Evolutionary conservation across 768 basidiomycete species (phyloP), one percentile per base, ranked within the genome.

Genomic region (Amanita phalloides): DNA sequence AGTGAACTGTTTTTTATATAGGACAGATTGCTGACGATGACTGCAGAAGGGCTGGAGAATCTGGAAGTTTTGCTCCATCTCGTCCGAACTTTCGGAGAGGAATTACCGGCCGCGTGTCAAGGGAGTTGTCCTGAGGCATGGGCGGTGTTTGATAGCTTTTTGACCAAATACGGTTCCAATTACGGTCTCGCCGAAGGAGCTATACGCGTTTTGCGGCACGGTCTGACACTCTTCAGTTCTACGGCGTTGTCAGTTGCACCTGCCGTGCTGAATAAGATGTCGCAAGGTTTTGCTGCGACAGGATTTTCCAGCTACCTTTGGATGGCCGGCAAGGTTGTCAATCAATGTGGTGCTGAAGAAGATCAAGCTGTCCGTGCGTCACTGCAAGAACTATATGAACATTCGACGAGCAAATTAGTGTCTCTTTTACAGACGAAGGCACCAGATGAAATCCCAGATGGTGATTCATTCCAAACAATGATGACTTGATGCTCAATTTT

Each of bases 1-100:
- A 64, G 86, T 68, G 46, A 33, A 37, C 10, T 7, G n/a, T 47
- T 23, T 9, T 53, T 8, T 26, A 42, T 17, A 9, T 21, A 28
- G 17, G 36, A 4, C 10, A 49, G 21, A 49, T 37, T n/a, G 43
- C 17, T 53, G 47, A 10, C 43, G 52, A 28, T 54, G 17, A 28
- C 42, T 42, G 0, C 54, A 92, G 94, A 90, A 65, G 82, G 82
- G 2, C 71, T 99, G 23, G 95, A 98, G 62, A 94, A 92, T 60
- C 69, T 99, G 32, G 93, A 97, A 64, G 78, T 82, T n/a, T 93
- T 95, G 82, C 72, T 99, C 14, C 75, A 78, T 52, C 81, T 94
- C 49, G 78, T 98, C 46, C 78, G 81, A 25, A 78, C 82, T 8
- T 90, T 90, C 55, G 86, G 91, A 10, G 85, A 91, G 50, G 82